Percentiles rank a stretch among this genome's conserved stretches.
Evolutionary conservation across 2,329 filamentous ascomycete species (phyloP).

Genomic region (Sclerotinia spermophila): DNA sequence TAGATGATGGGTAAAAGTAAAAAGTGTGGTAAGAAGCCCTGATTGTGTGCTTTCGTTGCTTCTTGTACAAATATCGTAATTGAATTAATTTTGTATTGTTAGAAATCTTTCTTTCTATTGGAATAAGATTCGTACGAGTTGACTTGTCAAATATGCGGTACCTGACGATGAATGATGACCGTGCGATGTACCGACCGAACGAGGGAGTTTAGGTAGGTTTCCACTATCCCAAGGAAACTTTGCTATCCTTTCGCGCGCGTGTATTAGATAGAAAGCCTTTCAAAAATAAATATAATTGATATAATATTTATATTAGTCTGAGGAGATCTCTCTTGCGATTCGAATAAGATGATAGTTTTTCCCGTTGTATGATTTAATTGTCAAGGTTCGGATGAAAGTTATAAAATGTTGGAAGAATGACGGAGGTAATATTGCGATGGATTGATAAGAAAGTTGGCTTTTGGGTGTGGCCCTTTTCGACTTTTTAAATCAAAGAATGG

Average conservation of each 20-base stretch:
- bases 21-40: background rate
- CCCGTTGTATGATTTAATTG: background rate
- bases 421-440: conserved; percentile 1
- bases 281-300: background rate
- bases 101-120: background rate
- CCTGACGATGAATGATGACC: conserved; percentile 20
- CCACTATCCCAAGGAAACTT: background rate
- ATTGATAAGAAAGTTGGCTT: background rate
- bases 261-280: background rate
- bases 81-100: background rate
- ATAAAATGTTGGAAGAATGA: background rate
- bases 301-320: background rate
- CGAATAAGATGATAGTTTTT: background rate
- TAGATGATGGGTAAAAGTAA: background rate
- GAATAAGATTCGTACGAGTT: conserved; percentile 15
- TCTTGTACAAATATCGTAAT: background rate
- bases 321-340: background rate
- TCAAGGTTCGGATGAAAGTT: background rate
- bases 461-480: background rate
- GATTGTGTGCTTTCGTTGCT: background rate
- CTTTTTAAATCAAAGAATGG: background rate
- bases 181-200: conserved; percentile 15
- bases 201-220: conserved; percentile 1
- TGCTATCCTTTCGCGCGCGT: conserved; percentile 16
- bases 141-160: conserved; percentile 21